Evolutionary conservation across 2,329 filamentous ascomycete species (phyloP), one percentile per base, ranked within the genome.

Genomic region (Calonectria multiphialidica): DNA sequence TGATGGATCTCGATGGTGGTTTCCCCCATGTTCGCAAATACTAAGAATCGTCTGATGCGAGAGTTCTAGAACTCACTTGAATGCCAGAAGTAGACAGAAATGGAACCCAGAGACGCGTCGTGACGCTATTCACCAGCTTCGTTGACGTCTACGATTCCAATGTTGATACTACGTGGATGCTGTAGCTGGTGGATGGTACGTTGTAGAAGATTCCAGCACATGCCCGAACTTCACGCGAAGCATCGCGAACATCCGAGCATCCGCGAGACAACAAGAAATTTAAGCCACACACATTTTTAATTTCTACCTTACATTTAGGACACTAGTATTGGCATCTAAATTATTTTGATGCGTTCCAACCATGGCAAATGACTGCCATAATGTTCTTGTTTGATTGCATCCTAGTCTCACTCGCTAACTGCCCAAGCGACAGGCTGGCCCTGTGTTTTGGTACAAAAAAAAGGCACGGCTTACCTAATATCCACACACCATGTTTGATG

Each of bases 11-110:
- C 59, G 55, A 69, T 63, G 37, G 68, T 49, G 47, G 66, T 33
- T 77, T 80, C 75, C 55, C 45, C 67, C 44, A 53, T 37, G 66
- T 77, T 76, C 66, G 71, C 30, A 70, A 75, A 78, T 64, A 53
- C 53, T 77, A 74, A 64, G 61, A 74, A 74, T 28, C 55, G 64
- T 67, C 49, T 62, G 57, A 72, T 75, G 69, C 50, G 73, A 68
- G 65, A 64, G 21, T 80, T 80, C 75, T 78, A 73, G 77, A 81
- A 82, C 57, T 66, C 55, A 35, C 74, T 49, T 50, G 76, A 76
- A 67, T 23, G 49, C 18, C 25, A 18, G 57, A 71, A 9, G 72
- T 30, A 70, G 35, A 40, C 57, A 71, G 35, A 71, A 71, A 15
- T 71, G 62, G 1, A 18, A 21, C 50, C 75, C 62, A 73, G 71